Evolutionary conservation across 306 rosid species (phyloP).

Genomic region (Cucurbita moschata): DNA sequence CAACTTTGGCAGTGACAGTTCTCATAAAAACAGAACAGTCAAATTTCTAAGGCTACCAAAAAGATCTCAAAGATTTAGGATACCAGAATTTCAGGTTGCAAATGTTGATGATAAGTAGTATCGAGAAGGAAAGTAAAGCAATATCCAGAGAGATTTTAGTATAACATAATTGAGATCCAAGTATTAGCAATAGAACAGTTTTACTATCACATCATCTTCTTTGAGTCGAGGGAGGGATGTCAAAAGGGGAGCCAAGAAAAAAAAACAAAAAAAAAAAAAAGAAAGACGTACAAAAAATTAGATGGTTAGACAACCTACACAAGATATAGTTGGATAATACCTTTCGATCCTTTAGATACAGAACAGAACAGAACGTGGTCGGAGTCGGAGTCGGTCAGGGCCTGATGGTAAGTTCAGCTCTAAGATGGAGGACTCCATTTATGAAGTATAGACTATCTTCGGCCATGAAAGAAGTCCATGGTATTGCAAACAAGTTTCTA

Average conservation of each 20-base stretch:
- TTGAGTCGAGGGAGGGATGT: background rate
- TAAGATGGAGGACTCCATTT: conserved; percentile 83
- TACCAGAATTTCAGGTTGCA: background rate
- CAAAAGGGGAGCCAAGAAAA: background rate
- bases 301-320: conserved; percentile 4
- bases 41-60: background rate
- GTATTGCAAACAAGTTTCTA: conserved; percentile 71
- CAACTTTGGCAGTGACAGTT: background rate
- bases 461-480: conserved; percentile 71
- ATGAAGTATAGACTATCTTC: conserved; percentile 80
- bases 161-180: background rate
- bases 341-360: background rate
- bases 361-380: background rate
- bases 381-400: conserved; percentile 17
- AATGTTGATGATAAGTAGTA: background rate
- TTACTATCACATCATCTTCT: background rate
- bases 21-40: background rate
- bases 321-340: background rate
- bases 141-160: background rate
- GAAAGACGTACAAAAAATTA: background rate
- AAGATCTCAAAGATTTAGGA: background rate
- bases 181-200: background rate
- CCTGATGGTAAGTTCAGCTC: conserved; percentile 86
- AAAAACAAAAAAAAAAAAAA: background rate
- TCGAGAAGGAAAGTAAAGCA: background rate